Conservation (phyloP, 73 alveolate genomes). For the Symbiodinium pilosum region DNA sequence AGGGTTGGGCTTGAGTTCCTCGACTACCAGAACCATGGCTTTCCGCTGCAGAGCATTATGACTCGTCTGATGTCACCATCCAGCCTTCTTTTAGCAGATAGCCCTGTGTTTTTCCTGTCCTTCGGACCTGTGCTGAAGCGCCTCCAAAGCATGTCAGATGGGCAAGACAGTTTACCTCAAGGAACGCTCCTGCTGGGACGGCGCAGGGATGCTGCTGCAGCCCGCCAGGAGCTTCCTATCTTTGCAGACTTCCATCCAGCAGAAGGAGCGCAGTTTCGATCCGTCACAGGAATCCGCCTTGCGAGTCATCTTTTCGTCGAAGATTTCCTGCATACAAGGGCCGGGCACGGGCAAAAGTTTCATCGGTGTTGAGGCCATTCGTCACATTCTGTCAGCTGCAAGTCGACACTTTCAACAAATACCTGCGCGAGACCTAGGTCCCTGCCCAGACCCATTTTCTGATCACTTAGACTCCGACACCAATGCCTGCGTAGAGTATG, state of each 20-base stretch:
- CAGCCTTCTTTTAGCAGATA: constrained; percentile 23
- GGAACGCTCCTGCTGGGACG: constrained; percentile 40
- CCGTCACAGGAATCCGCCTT: constrained; percentile 96
- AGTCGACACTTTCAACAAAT: too few species aligned
- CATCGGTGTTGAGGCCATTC: constrained; percentile 96
- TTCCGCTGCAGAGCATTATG: constrained; percentile 27
- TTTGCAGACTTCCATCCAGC: not conserved
- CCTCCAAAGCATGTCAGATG: constrained; percentile 49
- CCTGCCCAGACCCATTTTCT: too few species aligned
- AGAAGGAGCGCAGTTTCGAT: constrained; percentile 95
- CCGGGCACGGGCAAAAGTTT: constrained; percentile 99
- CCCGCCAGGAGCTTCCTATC: not conserved
- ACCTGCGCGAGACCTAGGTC: too few species aligned
- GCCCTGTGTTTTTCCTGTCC: constrained; percentile 47
- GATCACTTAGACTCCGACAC: too few species aligned
- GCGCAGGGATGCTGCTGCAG: not conserved
- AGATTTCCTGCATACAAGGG: constrained; percentile 97
- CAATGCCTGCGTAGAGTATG: too few species aligned
- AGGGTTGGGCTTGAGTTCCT: not conserved
- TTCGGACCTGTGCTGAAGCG: constrained; percentile 59
- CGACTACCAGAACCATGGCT: not conserved
- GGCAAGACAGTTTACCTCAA: constrained; percentile 39
- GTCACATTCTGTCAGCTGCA: constrained; percentile 37
- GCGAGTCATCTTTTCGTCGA: constrained; percentile 95
- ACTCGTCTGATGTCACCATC: not conserved